These are phyloP conservation scores for Hypoxylon intermedium DNA, from an alignment of 495 filamentous ascomycete genomes.

Conservation along the genomic window DNA sequence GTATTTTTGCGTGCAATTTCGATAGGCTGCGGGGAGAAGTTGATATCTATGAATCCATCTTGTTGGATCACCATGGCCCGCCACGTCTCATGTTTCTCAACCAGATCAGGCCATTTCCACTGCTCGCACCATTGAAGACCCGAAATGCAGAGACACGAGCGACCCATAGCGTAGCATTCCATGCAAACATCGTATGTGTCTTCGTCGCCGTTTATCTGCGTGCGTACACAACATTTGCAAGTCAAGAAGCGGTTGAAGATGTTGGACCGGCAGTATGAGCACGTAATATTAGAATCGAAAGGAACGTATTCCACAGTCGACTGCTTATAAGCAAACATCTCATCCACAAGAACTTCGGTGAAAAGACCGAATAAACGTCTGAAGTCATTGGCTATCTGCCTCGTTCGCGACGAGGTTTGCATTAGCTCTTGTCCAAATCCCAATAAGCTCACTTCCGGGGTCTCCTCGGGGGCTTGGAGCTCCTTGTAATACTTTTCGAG, in stretches of 20 bases:
- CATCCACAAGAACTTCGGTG: slow-evolving; percentile 77
- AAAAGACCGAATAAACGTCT: slow-evolving; percentile 76
- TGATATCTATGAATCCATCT: slow-evolving; percentile 63
- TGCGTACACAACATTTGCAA: slow-evolving; percentile 76
- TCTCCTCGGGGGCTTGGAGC: slow-evolving; percentile 61
- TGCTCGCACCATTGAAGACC: slow-evolving; percentile 91
- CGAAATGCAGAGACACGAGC: slow-evolving; percentile 87
- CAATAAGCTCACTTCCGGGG: slow-evolving; percentile 47
- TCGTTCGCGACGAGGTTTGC: slow-evolving; percentile 63
- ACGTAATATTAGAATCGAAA: slow-evolving; percentile 89
- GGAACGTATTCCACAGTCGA: slow-evolving; percentile 72
- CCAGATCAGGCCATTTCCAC: slow-evolving; percentile 81
- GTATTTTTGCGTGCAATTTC: slow-evolving; percentile 66
- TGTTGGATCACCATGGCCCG: slow-evolving; percentile 73
- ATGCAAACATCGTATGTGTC: slow-evolving; percentile 94
- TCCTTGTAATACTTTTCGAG: slow-evolving; percentile 76
- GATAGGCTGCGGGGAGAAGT: slow-evolving; percentile 68
- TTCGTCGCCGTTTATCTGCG: slow-evolving; percentile 65
- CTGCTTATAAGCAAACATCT: slow-evolving; percentile 76
- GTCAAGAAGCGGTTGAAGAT: slow-evolving; percentile 98
- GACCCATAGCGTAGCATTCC: slow-evolving; percentile 94
- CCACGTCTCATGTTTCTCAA: slow-evolving; percentile 81
- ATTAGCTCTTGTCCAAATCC: slow-evolving; percentile 55
- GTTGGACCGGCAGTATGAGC: slow-evolving; percentile 93
- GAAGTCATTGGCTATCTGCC: slow-evolving; percentile 78